phyloP scores from a whole-genome alignment of 495 filamentous ascomycete genomes.

The Aspergillus leporis region DNA sequence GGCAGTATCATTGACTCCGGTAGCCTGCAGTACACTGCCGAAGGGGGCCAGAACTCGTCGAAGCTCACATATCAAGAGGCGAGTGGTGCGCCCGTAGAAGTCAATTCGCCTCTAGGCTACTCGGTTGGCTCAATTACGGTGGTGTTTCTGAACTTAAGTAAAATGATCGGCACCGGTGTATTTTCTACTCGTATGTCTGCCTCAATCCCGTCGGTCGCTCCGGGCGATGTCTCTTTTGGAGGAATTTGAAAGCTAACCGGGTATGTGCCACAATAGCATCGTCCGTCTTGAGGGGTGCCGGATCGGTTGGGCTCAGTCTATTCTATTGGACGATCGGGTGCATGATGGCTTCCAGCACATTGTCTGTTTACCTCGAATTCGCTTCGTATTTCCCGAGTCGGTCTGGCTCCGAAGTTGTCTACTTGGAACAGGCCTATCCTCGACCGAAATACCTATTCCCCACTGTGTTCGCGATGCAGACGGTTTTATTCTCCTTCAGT shows the following conservation, averaged over 20 bases:
- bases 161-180: conserved; percentile 68
- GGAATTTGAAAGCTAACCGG: background rate
- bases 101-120: conserved; percentile 59
- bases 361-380: conserved; percentile 61
- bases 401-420: conserved; percentile 64
- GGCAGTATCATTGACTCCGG: conserved; percentile 31
- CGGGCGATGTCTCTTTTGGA: too few relatives aligned
- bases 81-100: conserved; percentile 62
- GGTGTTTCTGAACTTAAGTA: conserved; percentile 61
- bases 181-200: conserved; percentile 59
- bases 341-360: conserved; percentile 47
- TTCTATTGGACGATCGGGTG: conserved; percentile 64
- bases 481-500: conserved; percentile 60
- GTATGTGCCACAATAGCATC: conserved; percentile 43
- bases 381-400: conserved; percentile 64
- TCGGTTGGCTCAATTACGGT: conserved; percentile 55
- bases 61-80: conserved; percentile 62
- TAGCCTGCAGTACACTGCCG: conserved; percentile 49
- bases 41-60: conserved; percentile 56
- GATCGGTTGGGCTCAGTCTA: conserved; percentile 59
- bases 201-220: background rate
- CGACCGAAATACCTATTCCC: conserved; percentile 62
- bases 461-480: conserved; percentile 59
- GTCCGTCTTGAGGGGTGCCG: conserved; percentile 54
- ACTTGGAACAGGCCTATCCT: conserved; percentile 65